Conservation (phyloP, 2,329 filamentous ascomycete species). For the Aureobasidium pullulans region DNA sequence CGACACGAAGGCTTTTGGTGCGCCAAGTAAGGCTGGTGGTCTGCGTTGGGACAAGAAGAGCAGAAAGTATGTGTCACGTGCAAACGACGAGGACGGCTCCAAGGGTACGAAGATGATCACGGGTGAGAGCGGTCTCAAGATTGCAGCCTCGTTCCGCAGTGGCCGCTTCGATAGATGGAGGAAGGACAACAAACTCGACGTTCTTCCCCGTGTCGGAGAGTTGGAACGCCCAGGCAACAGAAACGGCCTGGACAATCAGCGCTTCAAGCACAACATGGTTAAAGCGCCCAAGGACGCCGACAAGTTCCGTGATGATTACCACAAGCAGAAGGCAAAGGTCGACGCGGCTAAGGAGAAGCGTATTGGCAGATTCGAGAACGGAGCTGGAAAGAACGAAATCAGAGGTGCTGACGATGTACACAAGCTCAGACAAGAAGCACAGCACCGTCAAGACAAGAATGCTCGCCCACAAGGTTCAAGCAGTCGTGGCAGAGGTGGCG, state of each 20-base stretch:
- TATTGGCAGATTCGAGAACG: slow-evolving; percentile 54
- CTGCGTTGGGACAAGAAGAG: slow-evolving; percentile 97
- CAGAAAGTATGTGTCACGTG: slow-evolving; percentile 86
- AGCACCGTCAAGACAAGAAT: slow-evolving; percentile 79
- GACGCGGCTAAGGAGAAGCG: slow-evolving; percentile 81
- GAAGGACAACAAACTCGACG: slow-evolving; percentile 72
- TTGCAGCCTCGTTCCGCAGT: slow-evolving; percentile 85
- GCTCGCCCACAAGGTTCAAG: slow-evolving; percentile 52
- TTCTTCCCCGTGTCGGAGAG: slow-evolving; percentile 77
- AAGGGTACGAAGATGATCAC: slow-evolving; percentile 65
- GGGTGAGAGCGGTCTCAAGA: slow-evolving; percentile 91
- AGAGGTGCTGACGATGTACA: slow-evolving; percentile 77
- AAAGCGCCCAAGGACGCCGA: slow-evolving; percentile 89
- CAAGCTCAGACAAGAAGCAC: slow-evolving; percentile 69
- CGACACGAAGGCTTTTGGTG: slow-evolving; percentile 74
- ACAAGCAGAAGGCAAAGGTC: slow-evolving; percentile 83
- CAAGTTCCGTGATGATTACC: slow-evolving; percentile 83
- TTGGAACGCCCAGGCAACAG: slow-evolving; percentile 46
- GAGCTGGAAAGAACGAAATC: slow-evolving; percentile 66
- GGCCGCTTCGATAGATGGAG: slow-evolving; percentile 92
- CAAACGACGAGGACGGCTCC: slow-evolving; percentile 91
- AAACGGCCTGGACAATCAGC: slow-evolving; percentile 31
- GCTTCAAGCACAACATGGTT: slow-evolving; percentile 81
- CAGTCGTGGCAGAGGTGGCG: not conserved
- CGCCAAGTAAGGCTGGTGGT: slow-evolving; percentile 57